Base-by-base conservation (phyloP, 345 rosid genomes). In the Rhodamnia argentea region DNA sequence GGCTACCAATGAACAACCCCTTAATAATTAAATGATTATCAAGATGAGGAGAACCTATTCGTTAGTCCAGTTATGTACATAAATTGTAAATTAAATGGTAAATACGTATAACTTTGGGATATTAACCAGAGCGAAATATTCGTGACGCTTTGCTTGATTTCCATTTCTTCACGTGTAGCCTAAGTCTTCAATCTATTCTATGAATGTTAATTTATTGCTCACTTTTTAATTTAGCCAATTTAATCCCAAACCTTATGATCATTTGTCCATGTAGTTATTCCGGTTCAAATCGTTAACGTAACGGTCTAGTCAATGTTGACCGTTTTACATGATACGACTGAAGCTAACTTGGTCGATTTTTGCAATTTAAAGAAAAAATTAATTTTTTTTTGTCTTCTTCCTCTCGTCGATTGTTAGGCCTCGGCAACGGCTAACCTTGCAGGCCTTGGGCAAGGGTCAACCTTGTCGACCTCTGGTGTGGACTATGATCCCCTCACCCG, bases 211-310 rank as follows among this genome's bases (percentile, higher is more conserved):
- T 62, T 62, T 15, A 15, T 40, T 62, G 1, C 3, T 62, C 16
- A 1, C 0, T 29, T 62, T 62, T 29, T 22, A 29, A 29, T 62
- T 29, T 62, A 1, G 1, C 12, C 75, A 62, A 62, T 29, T 7
- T 62, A 29, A 4, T 62, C 11, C 1, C 7, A 29, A 62, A 62
- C 6, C 5, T 29, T 62, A 7, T 29, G 42, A 62, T 0, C 0
- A 62, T 62, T 62, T 62, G 5, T 0, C 0, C 29, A 29, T 62
- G 7, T 29, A 29, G 22, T 15, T 0, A 7, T 62, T 62, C 13
- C 1, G 0, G 16, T 3, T 2, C 7, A 15, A 29, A 62, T 29
- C 3, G 3, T 1, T 3, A 29, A 29, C 0, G 3, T 62, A 42
- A 4, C 5, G 9, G 1, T 8, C 40, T 7, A 15, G 5, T 62